Base-by-base conservation (phyloP, 768 basidiomycete genomes). In the Psilocybe tampanensis region DNA sequence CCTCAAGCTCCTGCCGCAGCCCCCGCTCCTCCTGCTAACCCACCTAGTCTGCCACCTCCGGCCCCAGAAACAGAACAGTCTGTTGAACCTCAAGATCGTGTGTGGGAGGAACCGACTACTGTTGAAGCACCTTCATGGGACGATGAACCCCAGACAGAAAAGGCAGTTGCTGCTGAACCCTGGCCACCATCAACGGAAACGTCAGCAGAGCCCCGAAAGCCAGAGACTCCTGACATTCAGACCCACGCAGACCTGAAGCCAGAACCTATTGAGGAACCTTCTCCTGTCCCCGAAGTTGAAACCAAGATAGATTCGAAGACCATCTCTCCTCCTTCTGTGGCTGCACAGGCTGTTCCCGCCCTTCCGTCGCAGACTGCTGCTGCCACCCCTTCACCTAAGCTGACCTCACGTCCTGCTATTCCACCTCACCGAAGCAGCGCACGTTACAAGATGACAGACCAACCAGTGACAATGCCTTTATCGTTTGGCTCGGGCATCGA, bases 381-480 rank as follows among this genome's bases (percentile, higher is more conserved):
- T 3, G n/a, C n/a, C n/a, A 76, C 81, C 0, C 77, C 79, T 22
- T 82, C 80, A 21, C 76, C 79, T 21, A 84, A 84, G 56, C 72
- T 84, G 33, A 71, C 79, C n/a, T 68, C 79, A 2, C 81, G 90
- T 11, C 79, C 85, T 12, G 76, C 81, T 8, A 74, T 75, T 36
- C 72, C 73, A 15, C 75, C 83, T 0, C 86, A 89, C 52, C 81
- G 86, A 45, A 75, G 72, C 61, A 82, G 77, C 44, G 81, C 83
- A 32, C 84, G 85, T 50, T 86, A 87, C 75, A 92, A 92, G 76
- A 81, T 79, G 19, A 82, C 80, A 4, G 89, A 92, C 59, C 88
- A 90, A 55, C 84, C 92, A 34, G 92, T 94, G 17, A 86, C 93
- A 54, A 86, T 93, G 83, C 90, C 92, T 1, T 80, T 81, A 43